phyloP scores from a whole-genome alignment of 805 yeast species.

The Lipomyces chichibuensis region DNA sequence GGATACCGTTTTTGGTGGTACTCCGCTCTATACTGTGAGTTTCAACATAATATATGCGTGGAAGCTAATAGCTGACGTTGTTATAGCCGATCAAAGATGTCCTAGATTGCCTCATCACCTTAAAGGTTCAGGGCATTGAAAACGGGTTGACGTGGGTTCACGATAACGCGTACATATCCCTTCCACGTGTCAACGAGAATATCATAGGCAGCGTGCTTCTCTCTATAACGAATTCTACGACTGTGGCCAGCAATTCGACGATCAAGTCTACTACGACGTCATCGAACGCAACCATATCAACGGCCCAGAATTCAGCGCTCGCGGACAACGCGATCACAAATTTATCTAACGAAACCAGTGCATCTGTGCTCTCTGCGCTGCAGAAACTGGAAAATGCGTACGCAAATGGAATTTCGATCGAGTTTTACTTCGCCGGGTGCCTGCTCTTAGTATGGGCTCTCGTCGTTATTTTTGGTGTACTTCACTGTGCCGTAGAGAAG shows the following conservation, averaged over 20 bases:
- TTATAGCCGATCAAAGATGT: conserved; percentile 54
- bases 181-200: conserved; percentile 56
- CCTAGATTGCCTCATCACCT: conserved; percentile 77
- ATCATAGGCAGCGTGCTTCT: conserved; percentile 7
- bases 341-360: conserved; percentile 12
- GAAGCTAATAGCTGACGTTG: conserved; percentile 48
- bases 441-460: conserved; percentile 23
- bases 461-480: conserved; percentile 11
- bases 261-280: conserved; percentile 1
- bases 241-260: not conserved
- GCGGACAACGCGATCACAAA: conserved; percentile 9
- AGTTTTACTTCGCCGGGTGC: conserved; percentile 21
- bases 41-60: not conserved
- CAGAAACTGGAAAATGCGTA: conserved; percentile 15
- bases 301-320: not conserved
- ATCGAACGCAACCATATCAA: not conserved
- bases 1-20: conserved; percentile 62
- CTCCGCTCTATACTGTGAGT: conserved; percentile 56
- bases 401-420: conserved; percentile 19
- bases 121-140: conserved; percentile 67
- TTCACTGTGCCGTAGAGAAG: conserved; percentile 1
- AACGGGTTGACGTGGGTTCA: conserved; percentile 80
- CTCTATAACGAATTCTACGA: not conserved
- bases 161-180: conserved; percentile 57
- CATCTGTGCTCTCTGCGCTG: conserved; percentile 19